Evolutionary conservation across 2,329 filamentous ascomycete genomes (phyloP).

Genomic region (Cercospora citrullina): DNA sequence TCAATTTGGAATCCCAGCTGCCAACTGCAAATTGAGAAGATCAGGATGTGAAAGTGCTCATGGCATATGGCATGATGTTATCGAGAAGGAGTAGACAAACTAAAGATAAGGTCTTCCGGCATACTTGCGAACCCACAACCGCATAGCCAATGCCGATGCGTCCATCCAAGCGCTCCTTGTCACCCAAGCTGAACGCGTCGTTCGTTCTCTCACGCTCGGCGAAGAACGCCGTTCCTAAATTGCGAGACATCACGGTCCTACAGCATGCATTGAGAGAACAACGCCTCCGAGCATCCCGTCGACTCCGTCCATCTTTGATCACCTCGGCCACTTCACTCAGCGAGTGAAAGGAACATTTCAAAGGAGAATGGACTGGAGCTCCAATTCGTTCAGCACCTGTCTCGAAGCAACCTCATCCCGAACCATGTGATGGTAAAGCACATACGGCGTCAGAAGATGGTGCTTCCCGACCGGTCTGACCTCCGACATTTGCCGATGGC

Average conservation of each 20-base stretch:
- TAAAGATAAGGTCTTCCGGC: background rate
- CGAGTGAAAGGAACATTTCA: background rate
- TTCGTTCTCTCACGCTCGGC: background rate
- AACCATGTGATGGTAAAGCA: background rate
- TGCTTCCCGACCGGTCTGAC: background rate
- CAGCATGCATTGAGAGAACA: background rate
- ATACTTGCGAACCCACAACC: background rate
- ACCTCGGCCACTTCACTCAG: background rate
- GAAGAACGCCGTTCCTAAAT: background rate
- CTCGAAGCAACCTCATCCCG: background rate
- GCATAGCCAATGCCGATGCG: background rate
- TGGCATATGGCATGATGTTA: background rate
- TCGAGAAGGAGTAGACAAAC: background rate
- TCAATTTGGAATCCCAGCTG: background rate
- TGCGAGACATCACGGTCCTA: background rate
- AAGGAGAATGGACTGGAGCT: background rate
- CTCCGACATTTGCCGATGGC: background rate
- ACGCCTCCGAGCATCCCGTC: background rate
- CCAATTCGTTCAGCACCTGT: background rate
- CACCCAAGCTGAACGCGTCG: background rate
- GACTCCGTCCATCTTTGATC: background rate
- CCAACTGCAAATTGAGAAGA: background rate
- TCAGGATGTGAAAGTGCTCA: background rate
- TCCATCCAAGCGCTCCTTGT: background rate
- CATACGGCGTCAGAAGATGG: background rate